Evolutionary conservation across 805 yeast species (phyloP), one percentile per base, ranked within the genome.

Genomic region (Vanderwaltozyma verrucispora): DNA sequence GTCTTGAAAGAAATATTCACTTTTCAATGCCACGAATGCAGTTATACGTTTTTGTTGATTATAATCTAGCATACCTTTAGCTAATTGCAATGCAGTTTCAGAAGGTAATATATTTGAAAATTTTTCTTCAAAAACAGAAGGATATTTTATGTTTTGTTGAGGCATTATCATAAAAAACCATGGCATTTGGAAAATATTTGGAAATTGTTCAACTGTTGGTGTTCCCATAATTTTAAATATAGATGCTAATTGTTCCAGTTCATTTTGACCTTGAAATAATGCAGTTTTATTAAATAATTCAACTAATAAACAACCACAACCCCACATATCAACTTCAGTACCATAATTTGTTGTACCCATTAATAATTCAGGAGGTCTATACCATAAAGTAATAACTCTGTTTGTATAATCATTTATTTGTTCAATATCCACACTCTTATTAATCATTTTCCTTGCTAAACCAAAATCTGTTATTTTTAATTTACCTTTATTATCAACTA

Each of bases 371-470:
- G 97, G 97, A 1, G 98, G 98, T 41, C 98, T 72, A 58, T 92
- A 89, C 98, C 98, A 92, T 28, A 92, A 65, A 0, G 98, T 92
- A 37, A 92, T 92, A 29, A 92, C 97, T 39, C 98, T 65, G 56
- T 92, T 92, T 2, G 98, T 89, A 60, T 89, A 89, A 49, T 87
- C 92, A 23, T 47, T 46, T 3, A 3, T 10, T 17, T n/a, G 7
- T 15, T n/a, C n/a, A n/a, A 15, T 18, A 7, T 35, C 20, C 11
- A 15, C 9, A 26, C n/a, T n/a, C n/a, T 72, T 62, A 18, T 70
- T 66, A 50, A 76, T 78, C 84, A 83, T 79, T 37, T 74, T 75
- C 49, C 92, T 65, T 0, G 94, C 94, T 38, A 83, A 64, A 1
- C 94, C 94, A 60, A 83, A 83, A 62, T 83, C 94, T 0, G 92